Evolutionary conservation across 2,329 filamentous ascomycete genomes (phyloP).

Genomic region (Penicillium sp.): DNA sequence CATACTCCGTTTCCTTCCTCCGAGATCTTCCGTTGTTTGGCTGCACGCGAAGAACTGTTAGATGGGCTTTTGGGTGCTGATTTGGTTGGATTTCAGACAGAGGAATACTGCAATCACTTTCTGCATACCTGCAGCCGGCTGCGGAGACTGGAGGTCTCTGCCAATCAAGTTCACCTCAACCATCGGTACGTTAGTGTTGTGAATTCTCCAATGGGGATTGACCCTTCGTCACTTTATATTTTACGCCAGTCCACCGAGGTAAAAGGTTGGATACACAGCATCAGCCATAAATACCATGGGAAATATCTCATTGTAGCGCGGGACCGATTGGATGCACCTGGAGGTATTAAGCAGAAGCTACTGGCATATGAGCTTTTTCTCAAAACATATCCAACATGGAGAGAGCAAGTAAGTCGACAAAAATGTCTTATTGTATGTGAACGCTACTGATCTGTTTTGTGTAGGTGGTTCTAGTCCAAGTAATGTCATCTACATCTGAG

Average conservation of each 20-base stretch:
- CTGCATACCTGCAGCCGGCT: conserved; percentile 89
- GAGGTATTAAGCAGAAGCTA: conserved; percentile 88
- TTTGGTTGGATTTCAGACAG: conserved; percentile 85
- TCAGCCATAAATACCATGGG: conserved; percentile 76
- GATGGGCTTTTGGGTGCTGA: conserved; percentile 92
- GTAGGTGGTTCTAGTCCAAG: conserved; percentile 82
- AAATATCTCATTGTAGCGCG: conserved; percentile 89
- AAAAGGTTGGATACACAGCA: conserved; percentile 70
- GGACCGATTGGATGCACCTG: conserved; percentile 88
- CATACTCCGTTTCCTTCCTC: conserved; percentile 94
- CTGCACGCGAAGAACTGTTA: conserved; percentile 76
- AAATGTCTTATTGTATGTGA: not conserved
- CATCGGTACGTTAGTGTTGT: conserved; percentile 86
- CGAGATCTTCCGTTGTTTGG: conserved; percentile 87
- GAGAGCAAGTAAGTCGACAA: conserved; percentile 56
- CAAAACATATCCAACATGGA: conserved; percentile 85
- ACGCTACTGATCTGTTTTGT: not conserved
- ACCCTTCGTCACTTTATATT: conserved; percentile 67
- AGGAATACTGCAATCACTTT: conserved; percentile 90
- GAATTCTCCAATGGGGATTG: conserved; percentile 80
- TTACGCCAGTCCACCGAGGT: conserved; percentile 71
- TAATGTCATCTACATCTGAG: conserved; percentile 83
- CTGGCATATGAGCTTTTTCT: conserved; percentile 87
- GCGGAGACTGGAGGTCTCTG: conserved; percentile 77
- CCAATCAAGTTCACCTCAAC: conserved; percentile 80